These are phyloP conservation scores for Pseudofabraea citricarpa DNA, from an alignment of 2,329 filamentous ascomycete species.

Conservation along the genomic window DNA sequence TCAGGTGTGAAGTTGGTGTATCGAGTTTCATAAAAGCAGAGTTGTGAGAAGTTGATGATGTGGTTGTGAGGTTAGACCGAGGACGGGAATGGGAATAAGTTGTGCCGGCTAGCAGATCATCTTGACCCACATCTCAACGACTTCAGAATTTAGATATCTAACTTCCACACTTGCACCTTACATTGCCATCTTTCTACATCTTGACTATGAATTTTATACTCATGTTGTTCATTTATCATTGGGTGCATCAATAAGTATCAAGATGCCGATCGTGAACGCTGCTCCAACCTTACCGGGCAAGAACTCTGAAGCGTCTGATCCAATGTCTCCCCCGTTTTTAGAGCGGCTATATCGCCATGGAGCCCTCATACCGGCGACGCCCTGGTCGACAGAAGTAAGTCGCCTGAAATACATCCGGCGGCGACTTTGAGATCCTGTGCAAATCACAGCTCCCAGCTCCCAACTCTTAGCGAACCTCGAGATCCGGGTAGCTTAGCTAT, in stretches of 20 bases:
- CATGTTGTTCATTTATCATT: no score
- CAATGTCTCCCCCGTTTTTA: neutral
- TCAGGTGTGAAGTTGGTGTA: constrained; percentile 16
- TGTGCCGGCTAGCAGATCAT: no score
- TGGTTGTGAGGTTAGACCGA: neutral
- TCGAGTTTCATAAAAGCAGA: neutral
- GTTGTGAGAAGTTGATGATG: neutral
- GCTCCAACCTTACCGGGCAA: no score
- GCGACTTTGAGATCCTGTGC: neutral
- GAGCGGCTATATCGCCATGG: neutral
- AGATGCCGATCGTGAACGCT: no score
- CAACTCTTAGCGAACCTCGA: neutral
- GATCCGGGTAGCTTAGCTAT: no score
- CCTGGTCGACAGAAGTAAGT: neutral
- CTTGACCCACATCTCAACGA: no score
- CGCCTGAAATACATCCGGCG: neutral
- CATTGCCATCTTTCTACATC: no score
- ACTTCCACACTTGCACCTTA: no score
- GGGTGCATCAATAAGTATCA: no score
- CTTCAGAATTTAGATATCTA: no score
- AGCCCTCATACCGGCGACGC: neutral
- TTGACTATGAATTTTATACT: no score
- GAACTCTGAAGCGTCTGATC: neutral
- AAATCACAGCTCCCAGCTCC: neutral
- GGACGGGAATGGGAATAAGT: neutral